Evolutionary conservation across 129 eudicot species (phyloP), one percentile per base, ranked within the genome.

Genomic region (Solidago caesia): DNA sequence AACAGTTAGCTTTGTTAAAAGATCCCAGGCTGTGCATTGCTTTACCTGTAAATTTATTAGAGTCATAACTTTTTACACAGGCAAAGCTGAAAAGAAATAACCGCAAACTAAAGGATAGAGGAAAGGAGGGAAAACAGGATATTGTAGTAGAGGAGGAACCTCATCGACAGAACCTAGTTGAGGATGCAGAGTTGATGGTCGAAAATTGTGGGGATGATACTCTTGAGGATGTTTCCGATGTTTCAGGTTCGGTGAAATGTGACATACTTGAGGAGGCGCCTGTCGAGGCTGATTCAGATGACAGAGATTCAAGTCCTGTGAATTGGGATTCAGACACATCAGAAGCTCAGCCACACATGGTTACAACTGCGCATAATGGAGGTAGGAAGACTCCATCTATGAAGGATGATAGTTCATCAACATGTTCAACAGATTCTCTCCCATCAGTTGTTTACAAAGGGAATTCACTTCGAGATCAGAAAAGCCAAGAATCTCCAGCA

Each of bases 371-470:
- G 14, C 88, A 80, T 78, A 88, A 86, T 62, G 96, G 78, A 63
- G 89, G 79, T 67, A 82, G 75, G 60, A 86, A 80, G 78, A 78
- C 80, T 76, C 78, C 87, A 7, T 85, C 91, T 64, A 47, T 71
- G 5, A 84, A 88, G 86, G 98, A 93, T 77, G 98, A 94, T 67
- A 87, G 93, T 72, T 94, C 98, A 1, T 94, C 98, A 2, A 94
- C 97, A 52, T 89, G 92, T 48, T 95, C 99, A 41, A 85, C 99
- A 25, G 99, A 91, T 71, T 95, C 99, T 4, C 84, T 88, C 27
- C 96, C 87, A 2, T 89, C 92, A 6, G 87, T 82, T 8, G 83
- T 79, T 5, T 67, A 80, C 65, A 84, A 76, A 75, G 87, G 78
- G 69, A 87, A 79, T 67, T 73, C 80, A 39, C 70, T 51, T 48